Evolutionary conservation across 1,284 basidiomycete genomes (phyloP).

Genomic region (Papiliotrema laurentii): DNA sequence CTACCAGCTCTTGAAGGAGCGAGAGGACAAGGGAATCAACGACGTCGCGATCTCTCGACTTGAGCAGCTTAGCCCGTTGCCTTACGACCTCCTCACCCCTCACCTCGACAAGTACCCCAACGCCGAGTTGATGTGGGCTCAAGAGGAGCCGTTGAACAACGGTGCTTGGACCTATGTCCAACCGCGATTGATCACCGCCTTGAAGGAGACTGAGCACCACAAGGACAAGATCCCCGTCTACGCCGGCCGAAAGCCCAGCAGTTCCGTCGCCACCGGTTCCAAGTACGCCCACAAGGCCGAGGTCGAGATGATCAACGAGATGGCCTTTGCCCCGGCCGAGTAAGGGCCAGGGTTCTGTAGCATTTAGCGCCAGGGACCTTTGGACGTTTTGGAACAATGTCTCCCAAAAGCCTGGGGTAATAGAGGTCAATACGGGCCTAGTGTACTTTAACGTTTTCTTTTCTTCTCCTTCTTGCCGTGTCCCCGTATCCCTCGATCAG

Average conservation of each 20-base stretch:
- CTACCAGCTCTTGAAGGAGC: constrained; percentile 79
- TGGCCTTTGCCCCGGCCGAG: constrained; percentile 28
- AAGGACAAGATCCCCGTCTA: constrained; percentile 81
- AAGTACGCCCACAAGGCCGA: constrained; percentile 76
- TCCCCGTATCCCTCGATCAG: no score
- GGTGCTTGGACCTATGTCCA: constrained; percentile 91
- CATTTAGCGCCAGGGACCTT: background rate
- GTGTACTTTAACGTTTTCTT: no score
- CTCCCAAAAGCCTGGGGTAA: background rate
- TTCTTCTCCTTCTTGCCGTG: no score
- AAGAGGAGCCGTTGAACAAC: constrained; percentile 81
- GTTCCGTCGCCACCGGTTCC: constrained; percentile 56
- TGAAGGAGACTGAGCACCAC: constrained; percentile 81
- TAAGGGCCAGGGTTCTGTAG: background rate
- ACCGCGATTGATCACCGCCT: constrained; percentile 72
- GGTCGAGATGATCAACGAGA: constrained; percentile 62
- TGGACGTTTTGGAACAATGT: no score
- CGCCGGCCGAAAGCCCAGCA: constrained; percentile 79
- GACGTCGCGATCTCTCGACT: constrained; percentile 90
- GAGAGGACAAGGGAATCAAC: constrained; percentile 81
- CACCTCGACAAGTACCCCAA: constrained; percentile 96
- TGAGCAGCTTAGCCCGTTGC: constrained; percentile 94
- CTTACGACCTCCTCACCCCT: constrained; percentile 85
- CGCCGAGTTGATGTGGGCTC: constrained; percentile 85
- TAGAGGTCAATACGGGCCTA: no score